Evolutionary conservation across 164 flowering plant species (phyloP), one percentile per base, ranked within the genome.

Genomic region (Piper betle): DNA sequence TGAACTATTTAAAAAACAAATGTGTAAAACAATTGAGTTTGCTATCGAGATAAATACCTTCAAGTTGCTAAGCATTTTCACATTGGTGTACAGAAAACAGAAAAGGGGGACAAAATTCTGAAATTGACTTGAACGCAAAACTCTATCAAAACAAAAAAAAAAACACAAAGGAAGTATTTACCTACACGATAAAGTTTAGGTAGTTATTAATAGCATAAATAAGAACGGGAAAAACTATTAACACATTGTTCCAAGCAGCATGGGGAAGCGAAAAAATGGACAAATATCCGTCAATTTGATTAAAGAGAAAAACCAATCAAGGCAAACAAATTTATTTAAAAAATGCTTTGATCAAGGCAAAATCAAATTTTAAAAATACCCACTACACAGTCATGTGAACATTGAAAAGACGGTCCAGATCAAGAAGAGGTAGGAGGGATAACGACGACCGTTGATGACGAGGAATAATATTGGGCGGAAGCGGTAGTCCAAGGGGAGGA

Each of bases 111-210:
- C 8, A 53, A 2, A 53, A 53, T 17, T 25, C 20, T 53, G 19
- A 53, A 17, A 53, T 17, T 5, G 20, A 18, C n/a, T 17, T 17
- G n/a, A 53, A 13, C 55, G 6, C 54, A 4, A 16, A 52, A 4
- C 15, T 13, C 18, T 53, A 5, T 25, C n/a, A 25, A 53, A 53
- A 53, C 33, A 25, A 25, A 25, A 19, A 55, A 13, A 33, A 33
- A 33, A 33, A 55, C 2, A 55, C 20, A 25, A 55, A 25, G 15
- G 10, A 2, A 10, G 12, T n/a, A n/a, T 37, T 6, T 61, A 67
- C 99, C 99, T 94, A 97, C 99, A 94, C 91, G 66, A 64, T 87
- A 74, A 94, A 94, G 79, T 94, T 94, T 25, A 94, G 77, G 80
- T 94, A 94, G 78, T 94, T 94, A 76, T 94, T 94, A 68, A 94